Evolutionary conservation across 495 filamentous ascomycete genomes (phyloP).

Genomic region (Filosporella fistucella): DNA sequence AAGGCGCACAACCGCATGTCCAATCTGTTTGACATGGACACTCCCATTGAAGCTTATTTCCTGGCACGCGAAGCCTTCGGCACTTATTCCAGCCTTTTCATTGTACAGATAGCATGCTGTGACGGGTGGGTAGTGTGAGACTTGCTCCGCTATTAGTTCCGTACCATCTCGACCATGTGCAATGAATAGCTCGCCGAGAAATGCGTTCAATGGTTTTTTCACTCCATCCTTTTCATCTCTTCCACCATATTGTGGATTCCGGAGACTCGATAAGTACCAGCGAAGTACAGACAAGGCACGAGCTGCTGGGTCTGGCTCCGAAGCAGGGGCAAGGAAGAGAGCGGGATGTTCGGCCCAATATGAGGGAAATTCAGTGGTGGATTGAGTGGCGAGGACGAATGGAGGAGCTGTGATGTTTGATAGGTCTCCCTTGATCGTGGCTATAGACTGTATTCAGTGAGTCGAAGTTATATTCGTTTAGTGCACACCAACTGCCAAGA

Average conservation of each 20-base stretch:
- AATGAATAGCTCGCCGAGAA: constrained; percentile 85
- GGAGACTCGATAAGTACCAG: constrained; percentile 93
- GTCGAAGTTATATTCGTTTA: too few species aligned
- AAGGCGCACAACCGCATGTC: constrained; percentile 78
- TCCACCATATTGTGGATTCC: constrained; percentile 76
- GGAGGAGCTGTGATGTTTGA: constrained; percentile 90
- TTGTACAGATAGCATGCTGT: constrained; percentile 93
- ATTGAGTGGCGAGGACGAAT: constrained; percentile 88
- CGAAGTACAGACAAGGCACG: constrained; percentile 82
- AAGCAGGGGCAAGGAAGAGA: constrained; percentile 77
- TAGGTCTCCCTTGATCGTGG: constrained; percentile 92
- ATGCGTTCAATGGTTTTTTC: constrained; percentile 95
- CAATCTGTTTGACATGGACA: constrained; percentile 93
- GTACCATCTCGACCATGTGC: constrained; percentile 61
- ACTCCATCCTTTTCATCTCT: constrained; percentile 82
- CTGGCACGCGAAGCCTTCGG: constrained; percentile 87
- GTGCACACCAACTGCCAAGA: not conserved
- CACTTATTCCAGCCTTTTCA: constrained; percentile 69
- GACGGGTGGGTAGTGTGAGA: constrained; percentile 88
- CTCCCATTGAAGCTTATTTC: constrained; percentile 90
- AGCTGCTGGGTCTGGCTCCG: constrained; percentile 74
- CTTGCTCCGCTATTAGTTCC: constrained; percentile 67
- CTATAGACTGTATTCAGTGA: constrained; percentile 64
- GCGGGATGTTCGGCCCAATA: constrained; percentile 94
- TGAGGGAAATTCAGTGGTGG: constrained; percentile 86